Percentiles rank a stretch among this genome's conserved stretches.
Evolutionary conservation across 257 asterid genomes (phyloP).

Genomic region (Voacanga thouarsii): DNA sequence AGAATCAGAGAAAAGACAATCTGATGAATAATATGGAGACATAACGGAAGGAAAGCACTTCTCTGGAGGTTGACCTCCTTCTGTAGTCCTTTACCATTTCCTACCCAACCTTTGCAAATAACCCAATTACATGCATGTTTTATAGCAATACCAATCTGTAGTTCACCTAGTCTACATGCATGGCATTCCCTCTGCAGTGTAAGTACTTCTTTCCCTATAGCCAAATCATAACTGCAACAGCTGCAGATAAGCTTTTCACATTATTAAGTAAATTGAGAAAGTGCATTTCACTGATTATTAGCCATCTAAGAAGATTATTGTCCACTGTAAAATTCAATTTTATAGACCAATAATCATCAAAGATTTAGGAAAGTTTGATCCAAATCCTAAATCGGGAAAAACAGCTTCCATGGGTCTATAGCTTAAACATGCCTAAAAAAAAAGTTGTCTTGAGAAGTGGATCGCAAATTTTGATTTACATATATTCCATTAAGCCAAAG

Average conservation of each 20-base stretch:
- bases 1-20: too few species aligned
- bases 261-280: background rate
- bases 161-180: slow-evolving; percentile 68
- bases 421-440: background rate
- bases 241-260: slow-evolving; percentile 32
- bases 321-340: background rate
- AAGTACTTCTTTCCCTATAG: slow-evolving; percentile 64
- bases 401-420: background rate
- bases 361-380: background rate
- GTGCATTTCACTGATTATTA: background rate
- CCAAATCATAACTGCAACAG: slow-evolving; percentile 61
- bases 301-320: background rate
- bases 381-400: background rate
- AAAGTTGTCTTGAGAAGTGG: background rate
- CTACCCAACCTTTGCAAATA: background rate
- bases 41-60: background rate
- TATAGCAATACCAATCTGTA: background rate
- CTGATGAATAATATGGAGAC: too few species aligned
- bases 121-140: background rate
- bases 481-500: background rate
- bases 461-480: background rate
- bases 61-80: background rate
- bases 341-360: background rate
- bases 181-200: slow-evolving; percentile 52
- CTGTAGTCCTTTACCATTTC: background rate